Conservation (phyloP, 179 eudicot species). For the Silene vulgaris region DNA sequence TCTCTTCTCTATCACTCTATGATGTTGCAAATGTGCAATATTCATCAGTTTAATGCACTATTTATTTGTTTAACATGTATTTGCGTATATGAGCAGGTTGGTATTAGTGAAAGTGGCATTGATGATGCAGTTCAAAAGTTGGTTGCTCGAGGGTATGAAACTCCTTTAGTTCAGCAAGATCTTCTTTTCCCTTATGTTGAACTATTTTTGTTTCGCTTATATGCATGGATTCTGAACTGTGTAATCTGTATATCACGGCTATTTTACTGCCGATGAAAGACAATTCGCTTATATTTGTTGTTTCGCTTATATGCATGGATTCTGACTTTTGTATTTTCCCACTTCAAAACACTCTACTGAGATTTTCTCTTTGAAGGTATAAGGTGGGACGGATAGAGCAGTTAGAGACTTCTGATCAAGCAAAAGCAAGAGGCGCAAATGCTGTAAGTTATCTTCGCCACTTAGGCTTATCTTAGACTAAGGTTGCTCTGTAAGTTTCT, state of each 20-base stretch:
- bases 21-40: not conserved
- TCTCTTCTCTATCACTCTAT: constrained; percentile 14
- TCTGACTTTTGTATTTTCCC: not conserved
- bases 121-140: constrained; percentile 96
- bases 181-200: constrained; percentile 15
- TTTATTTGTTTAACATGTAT: constrained; percentile 13
- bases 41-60: not conserved
- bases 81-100: constrained; percentile 53
- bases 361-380: constrained; percentile 50
- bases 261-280: not conserved
- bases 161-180: constrained; percentile 4
- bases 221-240: not conserved
- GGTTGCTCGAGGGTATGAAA: constrained; percentile 86
- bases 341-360: not conserved
- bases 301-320: no score
- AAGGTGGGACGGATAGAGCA: constrained; percentile 98
- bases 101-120: constrained; percentile 88
- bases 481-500: constrained; percentile 2
- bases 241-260: not conserved
- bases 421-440: constrained; percentile 75
- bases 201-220: not conserved
- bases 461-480: constrained; percentile 9
- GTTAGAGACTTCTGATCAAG: constrained; percentile 87
- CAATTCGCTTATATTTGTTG: no score
- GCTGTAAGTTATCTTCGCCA: constrained; percentile 57